Percentiles rank a stretch among this genome's conserved stretches.
Conservation (phyloP, 768 basidiomycete species). For the Amylocystis lapponica region DNA sequence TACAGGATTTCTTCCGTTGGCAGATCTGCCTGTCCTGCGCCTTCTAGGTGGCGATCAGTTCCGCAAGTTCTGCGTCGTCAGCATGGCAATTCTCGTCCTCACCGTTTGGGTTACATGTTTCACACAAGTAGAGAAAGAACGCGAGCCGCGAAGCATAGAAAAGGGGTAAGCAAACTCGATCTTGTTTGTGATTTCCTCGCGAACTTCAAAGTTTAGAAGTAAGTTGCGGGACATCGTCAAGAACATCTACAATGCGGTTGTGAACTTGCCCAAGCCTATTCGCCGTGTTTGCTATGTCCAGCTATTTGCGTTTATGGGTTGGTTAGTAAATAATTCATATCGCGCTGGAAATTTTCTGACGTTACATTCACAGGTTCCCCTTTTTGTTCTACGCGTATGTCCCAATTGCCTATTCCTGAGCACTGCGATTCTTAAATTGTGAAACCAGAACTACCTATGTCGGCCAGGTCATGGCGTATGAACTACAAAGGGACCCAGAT, state of each 20-base stretch:
- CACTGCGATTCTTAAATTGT: too few species aligned
- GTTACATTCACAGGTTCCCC: conserved; percentile 61
- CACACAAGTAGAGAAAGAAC: conserved; percentile 76
- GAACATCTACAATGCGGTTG: conserved; percentile 70
- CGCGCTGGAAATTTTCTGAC: neutral
- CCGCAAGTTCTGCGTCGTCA: conserved; percentile 90
- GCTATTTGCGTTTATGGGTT: conserved; percentile 95
- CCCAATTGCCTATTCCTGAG: too few species aligned
- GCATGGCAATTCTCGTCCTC: conserved; percentile 66
- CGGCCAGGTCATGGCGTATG: conserved; percentile 88
- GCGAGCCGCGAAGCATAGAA: conserved; percentile 37
- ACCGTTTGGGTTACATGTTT: conserved; percentile 89
- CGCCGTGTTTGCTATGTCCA: conserved; percentile 90
- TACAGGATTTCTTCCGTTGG: conserved; percentile 84
- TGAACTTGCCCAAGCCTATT: conserved; percentile 77
- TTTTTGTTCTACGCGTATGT: conserved; percentile 88
- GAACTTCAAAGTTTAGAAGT: conserved; percentile 25
- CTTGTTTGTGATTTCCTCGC: neutral
- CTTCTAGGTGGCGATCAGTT: conserved; percentile 91
- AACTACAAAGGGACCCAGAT: conserved; percentile 69
- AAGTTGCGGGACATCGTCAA: conserved; percentile 66
- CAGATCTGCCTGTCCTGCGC: conserved; percentile 66
- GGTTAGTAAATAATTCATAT: conserved; percentile 41
- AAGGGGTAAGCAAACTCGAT: conserved; percentile 17
- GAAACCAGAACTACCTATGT: conserved; percentile 92